Conservation (phyloP, 1,284 basidiomycete species). For the Leccinum subspadiceum region DNA sequence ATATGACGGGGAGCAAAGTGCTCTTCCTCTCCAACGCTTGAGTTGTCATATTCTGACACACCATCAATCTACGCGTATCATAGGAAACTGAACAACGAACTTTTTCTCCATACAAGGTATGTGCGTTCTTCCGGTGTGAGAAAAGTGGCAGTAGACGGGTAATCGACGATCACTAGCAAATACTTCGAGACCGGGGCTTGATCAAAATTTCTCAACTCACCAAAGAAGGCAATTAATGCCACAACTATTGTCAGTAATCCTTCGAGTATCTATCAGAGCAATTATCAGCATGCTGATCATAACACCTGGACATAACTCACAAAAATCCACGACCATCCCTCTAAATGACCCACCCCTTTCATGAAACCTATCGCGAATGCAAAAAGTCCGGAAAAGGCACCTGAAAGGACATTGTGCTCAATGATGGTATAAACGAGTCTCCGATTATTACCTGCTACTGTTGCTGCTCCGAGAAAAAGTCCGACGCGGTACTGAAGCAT, state of each 20-base stretch:
- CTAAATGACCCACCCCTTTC: slow-evolving; percentile 26
- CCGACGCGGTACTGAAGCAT: slow-evolving; percentile 37
- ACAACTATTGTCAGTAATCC: slow-evolving; percentile 38
- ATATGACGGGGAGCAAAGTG: slow-evolving; percentile 38
- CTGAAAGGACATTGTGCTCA: slow-evolving; percentile 24
- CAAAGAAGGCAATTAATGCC: slow-evolving; percentile 31
- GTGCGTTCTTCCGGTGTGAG: slow-evolving; percentile 45
- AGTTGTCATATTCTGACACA: slow-evolving; percentile 51
- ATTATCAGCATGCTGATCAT: not conserved
- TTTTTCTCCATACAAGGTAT: slow-evolving; percentile 53
- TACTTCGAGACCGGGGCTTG: not conserved
- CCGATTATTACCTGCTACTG: slow-evolving; percentile 21
- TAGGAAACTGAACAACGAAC: slow-evolving; percentile 32
- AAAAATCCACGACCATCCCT: slow-evolving; percentile 40
- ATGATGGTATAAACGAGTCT: not conserved
- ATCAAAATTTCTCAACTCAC: slow-evolving; percentile 15
- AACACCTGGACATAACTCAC: slow-evolving; percentile 19
- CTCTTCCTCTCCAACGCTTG: slow-evolving; percentile 58
- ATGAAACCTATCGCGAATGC: slow-evolving; percentile 31
- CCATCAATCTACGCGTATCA: not conserved
- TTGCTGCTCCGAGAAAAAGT: slow-evolving; percentile 38
- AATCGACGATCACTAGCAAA: slow-evolving; percentile 45
- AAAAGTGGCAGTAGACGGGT: slow-evolving; percentile 47
- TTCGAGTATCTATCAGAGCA: slow-evolving; percentile 38
- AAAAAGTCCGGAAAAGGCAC: slow-evolving; percentile 34